A percentile compares a stretch with the other conserved stretches of the same genome.
Evolutionary conservation across 495 filamentous ascomycete genomes (phyloP).

Genomic region (Darksidea phi): DNA sequence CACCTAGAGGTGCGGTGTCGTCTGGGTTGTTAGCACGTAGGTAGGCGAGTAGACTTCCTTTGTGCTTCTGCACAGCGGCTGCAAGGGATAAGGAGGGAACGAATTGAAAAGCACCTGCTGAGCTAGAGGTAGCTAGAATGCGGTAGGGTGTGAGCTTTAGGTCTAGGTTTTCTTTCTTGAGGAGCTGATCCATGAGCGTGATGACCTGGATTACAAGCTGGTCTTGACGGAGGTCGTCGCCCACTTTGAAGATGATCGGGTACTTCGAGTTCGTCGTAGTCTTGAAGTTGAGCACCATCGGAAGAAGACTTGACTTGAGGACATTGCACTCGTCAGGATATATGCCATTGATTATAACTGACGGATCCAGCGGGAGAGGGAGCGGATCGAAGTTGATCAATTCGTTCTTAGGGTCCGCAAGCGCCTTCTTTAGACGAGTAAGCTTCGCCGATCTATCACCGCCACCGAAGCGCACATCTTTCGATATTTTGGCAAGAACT

Average conservation of each 20-base stretch:
- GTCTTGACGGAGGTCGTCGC: conserved; percentile 95
- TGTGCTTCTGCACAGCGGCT: conserved; percentile 75
- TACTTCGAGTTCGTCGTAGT: conserved; percentile 74
- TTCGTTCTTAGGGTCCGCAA: conserved; percentile 89
- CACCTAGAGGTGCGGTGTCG: conserved; percentile 73
- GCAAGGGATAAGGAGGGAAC: conserved; percentile 82
- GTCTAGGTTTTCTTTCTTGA: conserved; percentile 95
- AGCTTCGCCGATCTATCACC: conserved; percentile 76
- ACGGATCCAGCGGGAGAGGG: conserved; percentile 85
- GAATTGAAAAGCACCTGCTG: conserved; percentile 88
- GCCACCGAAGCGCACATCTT: conserved; percentile 79
- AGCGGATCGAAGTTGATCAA: conserved; percentile 78
- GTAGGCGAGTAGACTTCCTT: conserved; percentile 77
- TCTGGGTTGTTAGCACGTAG: conserved; percentile 90
- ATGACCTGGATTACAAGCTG: conserved; percentile 98
- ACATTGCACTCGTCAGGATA: conserved; percentile 83
- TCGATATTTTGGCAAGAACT: conserved; percentile 83
- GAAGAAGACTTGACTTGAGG: conserved; percentile 91
- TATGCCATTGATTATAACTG: conserved; percentile 71
- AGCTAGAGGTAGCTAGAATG: conserved; percentile 87
- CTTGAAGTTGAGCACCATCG: conserved; percentile 87
- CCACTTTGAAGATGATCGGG: conserved; percentile 93
- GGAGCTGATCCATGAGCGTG: conserved; percentile 92
- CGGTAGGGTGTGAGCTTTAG: conserved; percentile 93
- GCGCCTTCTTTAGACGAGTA: conserved; percentile 74